Base-by-base conservation (phyloP, 306 rosid species). In the Dalbergia cochinchinensis region DNA sequence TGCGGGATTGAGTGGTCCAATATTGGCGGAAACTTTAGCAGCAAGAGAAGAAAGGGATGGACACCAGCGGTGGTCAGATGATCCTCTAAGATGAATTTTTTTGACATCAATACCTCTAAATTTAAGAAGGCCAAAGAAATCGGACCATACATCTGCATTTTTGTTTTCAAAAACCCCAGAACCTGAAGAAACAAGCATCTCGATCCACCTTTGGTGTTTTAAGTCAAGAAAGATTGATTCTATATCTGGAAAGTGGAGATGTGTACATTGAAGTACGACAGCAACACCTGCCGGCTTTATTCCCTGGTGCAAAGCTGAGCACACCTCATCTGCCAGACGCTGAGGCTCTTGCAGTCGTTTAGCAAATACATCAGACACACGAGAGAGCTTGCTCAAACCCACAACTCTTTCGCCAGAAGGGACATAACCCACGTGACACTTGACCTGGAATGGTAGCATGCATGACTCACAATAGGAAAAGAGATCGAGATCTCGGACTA, bases 401-500 rank as follows among this genome's bases (percentile, higher is more conserved):
- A 94, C 91, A 55, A 94, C 99, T 78, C 91, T 85, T 69, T 88
- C 90, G 54, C 92, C 89, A 70, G 94, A 89, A 82, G 99, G 94
- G 66, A 92, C 94, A 77, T 94, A 94, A 45, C 99, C 95, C 81
- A 91, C 95, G 73, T 94, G 97, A 66, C 97, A 92, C 78, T 88
- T 92, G 44, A 90, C 90, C 82, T 91, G 94, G 83, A 94, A 92
- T 18, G 99, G 99, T 58, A 94, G 91, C 86, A 94, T 79, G 88
- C 99, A 94, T 15, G 95, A 92, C 80, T 94, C 99, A 15, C 99
- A 94, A 59, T 91, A 91, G 20, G 97, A 92, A 79, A 90, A 94
- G 62, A 88, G 91, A 72, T 94, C 91, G 11, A 94, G 88, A 77
- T 94, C 99, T 53, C 97, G 86, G 78, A 94, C 99, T 80, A 92